Base-by-base conservation (phyloP, 257 asterid genomes). In the Voacanga thouarsii region DNA sequence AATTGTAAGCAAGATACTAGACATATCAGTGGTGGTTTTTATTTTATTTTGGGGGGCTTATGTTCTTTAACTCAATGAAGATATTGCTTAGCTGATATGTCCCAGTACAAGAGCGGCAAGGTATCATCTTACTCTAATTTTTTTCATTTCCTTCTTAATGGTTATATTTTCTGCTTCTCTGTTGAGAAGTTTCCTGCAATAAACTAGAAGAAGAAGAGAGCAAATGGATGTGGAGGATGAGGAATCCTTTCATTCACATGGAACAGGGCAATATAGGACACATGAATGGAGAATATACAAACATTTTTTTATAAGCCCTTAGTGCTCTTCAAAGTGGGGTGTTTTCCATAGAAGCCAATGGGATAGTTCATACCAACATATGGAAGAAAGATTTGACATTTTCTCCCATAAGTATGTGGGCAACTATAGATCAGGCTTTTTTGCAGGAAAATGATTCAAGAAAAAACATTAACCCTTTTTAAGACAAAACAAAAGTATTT, bases 61-160 rank as follows among this genome's bases (percentile, higher is more conserved):
- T 79, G 47, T 37, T 73, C 80, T 83, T 90, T 87, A 80, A 88
- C 91, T 78, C 73, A 55, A 63, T 55, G 53, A 84, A 92, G 97
- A 90, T 96, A 96, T 78, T 96, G 99, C 88, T 87, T 96, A 86
- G 99, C 99, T 79, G 99, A 96, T 78, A 96, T 96, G 99, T 88
- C 97, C 3, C 97, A 88, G 12, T 96, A 92, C 93, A 96, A 90
- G 89, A 86, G 89, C 74, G 99, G 99, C 77, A 96, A 92, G 98
- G 97, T 94, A 85, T 61, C 26, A n/a, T 23, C 67, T 37, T 66
- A 72, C 73, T 78, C 55, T 71, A 60, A 18, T 61, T 21, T 71
- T 67, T 60, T 16, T 0, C 78, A 39, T 2, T 45, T 72, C 57
- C 66, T 43, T 9, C 57, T 79, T 76, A 26, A 71, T 68, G 64